These are phyloP conservation scores for Schwanniomyces yamadae DNA, from an alignment of 805 yeast genomes.

Conservation along the genomic window DNA sequence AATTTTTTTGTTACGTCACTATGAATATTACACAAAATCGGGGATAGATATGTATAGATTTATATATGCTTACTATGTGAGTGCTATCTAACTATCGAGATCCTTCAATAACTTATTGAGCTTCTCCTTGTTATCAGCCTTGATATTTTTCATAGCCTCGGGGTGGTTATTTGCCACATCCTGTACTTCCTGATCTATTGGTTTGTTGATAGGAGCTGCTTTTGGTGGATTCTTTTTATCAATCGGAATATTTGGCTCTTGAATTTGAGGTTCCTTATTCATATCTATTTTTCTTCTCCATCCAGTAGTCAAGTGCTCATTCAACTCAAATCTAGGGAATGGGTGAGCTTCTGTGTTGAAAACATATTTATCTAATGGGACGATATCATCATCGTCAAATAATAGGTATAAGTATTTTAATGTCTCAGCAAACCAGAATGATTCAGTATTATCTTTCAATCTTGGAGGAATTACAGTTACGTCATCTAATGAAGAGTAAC, in stretches of 20 bases:
- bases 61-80: too few relatives aligned
- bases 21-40: conserved; percentile 3
- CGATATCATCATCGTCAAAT: conserved; percentile 63
- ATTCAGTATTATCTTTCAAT: conserved; percentile 75
- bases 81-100: conserved; percentile 1
- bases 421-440: conserved; percentile 94
- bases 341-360: conserved; percentile 96
- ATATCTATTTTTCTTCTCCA: conserved; percentile 48
- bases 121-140: conserved; percentile 27
- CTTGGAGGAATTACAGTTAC: conserved; percentile 57
- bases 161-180: conserved; percentile 39
- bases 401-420: conserved; percentile 78
- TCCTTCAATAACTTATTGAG: conserved; percentile 17
- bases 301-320: conserved; percentile 55
- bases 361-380: conserved; percentile 68
- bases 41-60: too few relatives aligned
- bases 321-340: conserved; percentile 67
- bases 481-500: conserved; percentile 64
- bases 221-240: conserved; percentile 36
- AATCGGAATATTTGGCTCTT: conserved; percentile 10
- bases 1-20: conserved; percentile 3
- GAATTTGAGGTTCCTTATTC: conserved; percentile 14
- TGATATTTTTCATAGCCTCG: conserved; percentile 22
- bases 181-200: conserved; percentile 30
- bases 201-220: conserved; percentile 43